Evolutionary conservation across 495 filamentous ascomycete genomes (phyloP).

Genomic region (Neurospora sp.): DNA sequence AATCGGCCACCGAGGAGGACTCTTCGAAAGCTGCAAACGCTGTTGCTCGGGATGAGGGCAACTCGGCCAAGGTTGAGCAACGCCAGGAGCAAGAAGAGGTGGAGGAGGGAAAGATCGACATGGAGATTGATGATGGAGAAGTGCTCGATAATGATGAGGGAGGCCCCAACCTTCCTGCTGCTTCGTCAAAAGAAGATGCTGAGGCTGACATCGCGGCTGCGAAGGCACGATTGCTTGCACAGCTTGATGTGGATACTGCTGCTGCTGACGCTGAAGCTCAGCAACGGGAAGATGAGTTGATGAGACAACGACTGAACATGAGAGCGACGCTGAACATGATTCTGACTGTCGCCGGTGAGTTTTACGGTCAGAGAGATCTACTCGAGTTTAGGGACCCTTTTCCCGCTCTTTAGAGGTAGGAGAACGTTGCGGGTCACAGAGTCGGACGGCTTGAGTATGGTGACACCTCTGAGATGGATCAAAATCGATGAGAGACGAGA

Average conservation of each 20-base stretch:
- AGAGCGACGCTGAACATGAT: slow-evolving; percentile 77
- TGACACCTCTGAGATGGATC: not conserved
- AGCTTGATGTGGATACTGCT: slow-evolving; percentile 20
- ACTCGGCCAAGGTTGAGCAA: slow-evolving; percentile 10
- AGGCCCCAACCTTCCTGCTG: slow-evolving; percentile 6
- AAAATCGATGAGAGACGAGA: not conserved
- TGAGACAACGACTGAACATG: slow-evolving; percentile 31
- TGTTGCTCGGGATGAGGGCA: not conserved
- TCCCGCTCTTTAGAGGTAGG: slow-evolving; percentile 13
- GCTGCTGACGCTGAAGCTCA: not conserved
- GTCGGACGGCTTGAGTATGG: not conserved
- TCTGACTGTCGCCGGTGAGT: slow-evolving; percentile 77
- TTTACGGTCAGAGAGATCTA: slow-evolving; percentile 84
- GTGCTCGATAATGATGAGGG: slow-evolving; percentile 22
- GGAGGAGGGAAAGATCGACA: slow-evolving; percentile 30
- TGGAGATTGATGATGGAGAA: slow-evolving; percentile 39
- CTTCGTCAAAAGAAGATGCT: slow-evolving; percentile 14
- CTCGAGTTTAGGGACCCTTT: slow-evolving; percentile 58
- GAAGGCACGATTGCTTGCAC: slow-evolving; percentile 47
- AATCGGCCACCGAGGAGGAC: not conserved
- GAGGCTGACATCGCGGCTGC: slow-evolving; percentile 45
- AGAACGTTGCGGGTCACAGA: not conserved
- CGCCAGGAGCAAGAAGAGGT: slow-evolving; percentile 11
- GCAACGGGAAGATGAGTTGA: not conserved
- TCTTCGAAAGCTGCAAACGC: not conserved